Conservation (phyloP, 345 rosid species). For the Acer negundo region DNA sequence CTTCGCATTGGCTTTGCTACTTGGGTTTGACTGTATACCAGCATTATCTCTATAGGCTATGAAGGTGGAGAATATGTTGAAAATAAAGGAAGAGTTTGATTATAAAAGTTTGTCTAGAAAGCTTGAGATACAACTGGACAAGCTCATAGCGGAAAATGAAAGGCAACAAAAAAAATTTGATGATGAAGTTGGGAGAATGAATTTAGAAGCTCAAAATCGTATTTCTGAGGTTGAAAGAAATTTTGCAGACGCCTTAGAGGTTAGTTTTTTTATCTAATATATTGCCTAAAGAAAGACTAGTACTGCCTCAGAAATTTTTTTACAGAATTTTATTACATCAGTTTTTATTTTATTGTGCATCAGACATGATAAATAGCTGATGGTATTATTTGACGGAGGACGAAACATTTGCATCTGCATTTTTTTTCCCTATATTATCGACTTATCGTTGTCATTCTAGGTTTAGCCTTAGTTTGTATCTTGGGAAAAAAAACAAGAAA, state of each 20-base stretch:
- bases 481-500: not conserved
- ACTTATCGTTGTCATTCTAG: not conserved
- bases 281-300: not conserved
- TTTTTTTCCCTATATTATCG: no score
- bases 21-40: not conserved
- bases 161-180: constrained; percentile 90
- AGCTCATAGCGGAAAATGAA: constrained; percentile 91
- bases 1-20: not conserved
- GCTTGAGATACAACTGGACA: constrained; percentile 89
- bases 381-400: not conserved
- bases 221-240: constrained; percentile 80
- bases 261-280: constrained; percentile 32
- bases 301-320: not conserved
- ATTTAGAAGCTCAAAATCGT: constrained; percentile 70
- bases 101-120: constrained; percentile 93
- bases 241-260: constrained; percentile 87
- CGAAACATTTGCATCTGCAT: not conserved
- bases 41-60: constrained; percentile 62
- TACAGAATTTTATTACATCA: not conserved
- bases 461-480: constrained; percentile 7
- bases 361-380: not conserved
- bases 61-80: constrained; percentile 99
- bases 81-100: constrained; percentile 98
- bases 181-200: constrained; percentile 80
- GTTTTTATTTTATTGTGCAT: not conserved